Evolutionary conservation across 768 basidiomycete species (phyloP), one percentile per base, ranked within the genome.

Genomic region (Naganishia kalamii): DNA sequence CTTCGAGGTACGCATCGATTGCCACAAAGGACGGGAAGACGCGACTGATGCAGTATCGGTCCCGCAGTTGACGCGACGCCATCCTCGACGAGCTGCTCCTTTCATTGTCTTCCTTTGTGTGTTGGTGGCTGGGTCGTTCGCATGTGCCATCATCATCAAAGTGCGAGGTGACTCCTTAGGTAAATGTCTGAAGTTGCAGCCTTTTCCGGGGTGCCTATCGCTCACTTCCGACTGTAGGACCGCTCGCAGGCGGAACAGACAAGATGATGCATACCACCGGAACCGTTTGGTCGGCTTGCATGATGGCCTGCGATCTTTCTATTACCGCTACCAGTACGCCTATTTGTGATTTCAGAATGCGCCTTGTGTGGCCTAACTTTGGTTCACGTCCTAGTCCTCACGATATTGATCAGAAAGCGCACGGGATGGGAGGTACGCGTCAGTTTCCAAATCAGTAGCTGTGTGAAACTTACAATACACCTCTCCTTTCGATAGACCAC

Each of bases 371-470:
- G 47, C 47, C 29, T 21, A 48, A 23, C 7, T 49, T 4, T 6
- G 27, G 48, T 4, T 11, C 32, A 5, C 17, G 1, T 30, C 23
- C 6, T 49, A 57, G 54, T 63, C 19, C 17, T 63, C n/a, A 23
- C 62, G n/a, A 47, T 54, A 3, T 41, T 63, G 7, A 30, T 52
- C 10, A 43, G 46, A 23, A 63, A 54, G 27, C 40, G 50, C 19
- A 64, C 63, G 2, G 63, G 63, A 0, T 64, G 63, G 63, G 43
- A 64, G 32, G 63, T n/a, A n/a, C n/a, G n/a, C n/a, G n/a, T 64
- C 12, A 64, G 63, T n/a, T 11, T 27, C 19, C 2, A 1, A 46
- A 7, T 1, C 8, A 10, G n/a, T 29, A 11, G 5, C 27, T 10
- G 2, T 32, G 21, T 21, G 48, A 35, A 30, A 4, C 32, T 4